A percentile compares a stretch with the other conserved stretches of the same genome.
Conservation (phyloP, 2,329 filamentous ascomycete genomes). For the Drechslerella dactyloides region DNA sequence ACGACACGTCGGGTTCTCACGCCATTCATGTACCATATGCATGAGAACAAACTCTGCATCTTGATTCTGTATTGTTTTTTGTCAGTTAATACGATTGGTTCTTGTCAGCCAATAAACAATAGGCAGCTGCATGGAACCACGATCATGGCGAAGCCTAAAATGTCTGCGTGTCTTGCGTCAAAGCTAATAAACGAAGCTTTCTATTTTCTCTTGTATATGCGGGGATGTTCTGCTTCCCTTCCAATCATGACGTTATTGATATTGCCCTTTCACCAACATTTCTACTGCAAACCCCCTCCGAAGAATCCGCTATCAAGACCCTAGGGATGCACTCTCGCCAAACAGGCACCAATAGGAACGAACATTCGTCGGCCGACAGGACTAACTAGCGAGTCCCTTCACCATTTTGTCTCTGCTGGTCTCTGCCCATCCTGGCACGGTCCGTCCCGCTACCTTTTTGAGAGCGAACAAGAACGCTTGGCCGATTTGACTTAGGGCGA, state of each 20-base stretch:
- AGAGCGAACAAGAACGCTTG: not conserved
- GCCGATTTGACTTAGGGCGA: too few relatives aligned
- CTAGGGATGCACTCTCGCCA: not conserved
- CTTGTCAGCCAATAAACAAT: conserved; percentile 11
- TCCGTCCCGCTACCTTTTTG: conserved; percentile 47
- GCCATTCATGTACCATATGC: not conserved
- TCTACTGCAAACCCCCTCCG: conserved; percentile 2
- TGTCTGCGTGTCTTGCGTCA: not conserved
- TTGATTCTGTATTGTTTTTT: conserved; percentile 19
- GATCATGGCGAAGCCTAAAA: conserved; percentile 4
- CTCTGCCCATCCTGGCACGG: conserved; percentile 30
- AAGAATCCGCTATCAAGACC: conserved; percentile 5
- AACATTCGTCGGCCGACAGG: conserved; percentile 18
- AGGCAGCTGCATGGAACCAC: conserved; percentile 16
- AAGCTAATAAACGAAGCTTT: conserved; percentile 12
- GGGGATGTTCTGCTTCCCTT: conserved; percentile 13
- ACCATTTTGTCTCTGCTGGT: conserved; percentile 24
- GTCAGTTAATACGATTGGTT: conserved; percentile 7
- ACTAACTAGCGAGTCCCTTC: conserved; percentile 31
- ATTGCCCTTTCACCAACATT: not conserved
- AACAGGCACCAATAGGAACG: conserved; percentile 33
- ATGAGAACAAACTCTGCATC: conserved; percentile 13
- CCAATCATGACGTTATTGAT: conserved; percentile 47
- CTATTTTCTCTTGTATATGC: conserved; percentile 5
- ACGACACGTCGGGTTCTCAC: not conserved